phyloP scores from a whole-genome alignment of 768 basidiomycete genomes.

The Lactifluus subvellereus region DNA sequence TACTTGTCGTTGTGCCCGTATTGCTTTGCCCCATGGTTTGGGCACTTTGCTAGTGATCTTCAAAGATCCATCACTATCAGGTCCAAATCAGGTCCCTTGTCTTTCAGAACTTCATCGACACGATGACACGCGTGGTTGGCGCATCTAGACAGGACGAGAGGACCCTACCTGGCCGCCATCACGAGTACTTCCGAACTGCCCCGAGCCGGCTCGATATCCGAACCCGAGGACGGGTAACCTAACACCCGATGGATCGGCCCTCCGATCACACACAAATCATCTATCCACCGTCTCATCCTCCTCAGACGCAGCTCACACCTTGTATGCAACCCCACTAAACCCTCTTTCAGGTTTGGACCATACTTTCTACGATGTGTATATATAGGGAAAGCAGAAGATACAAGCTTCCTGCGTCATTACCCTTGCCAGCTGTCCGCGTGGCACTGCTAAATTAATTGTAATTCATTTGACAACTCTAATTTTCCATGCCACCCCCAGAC shows the following conservation, averaged over 20 bases:
- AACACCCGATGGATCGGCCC: slow-evolving; percentile 8
- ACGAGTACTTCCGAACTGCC: slow-evolving; percentile 15
- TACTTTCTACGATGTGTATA: background rate
- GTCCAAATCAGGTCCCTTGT: slow-evolving; percentile 24
- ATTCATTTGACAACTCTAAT: slow-evolving; percentile 18
- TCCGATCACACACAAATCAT: background rate
- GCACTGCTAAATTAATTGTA: background rate
- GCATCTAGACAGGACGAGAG: slow-evolving; percentile 6
- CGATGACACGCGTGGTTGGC: slow-evolving; percentile 14
- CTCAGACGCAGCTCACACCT: background rate
- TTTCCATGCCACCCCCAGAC: background rate
- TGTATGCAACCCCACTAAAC: background rate
- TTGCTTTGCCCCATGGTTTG: slow-evolving; percentile 24
- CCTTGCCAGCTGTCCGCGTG: slow-evolving; percentile 18
- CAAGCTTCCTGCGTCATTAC: background rate
- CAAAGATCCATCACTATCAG: slow-evolving; percentile 24
- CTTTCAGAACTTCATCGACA: slow-evolving; percentile 18
- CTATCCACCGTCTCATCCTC: background rate
- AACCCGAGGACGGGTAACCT: background rate
- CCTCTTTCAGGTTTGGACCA: background rate
- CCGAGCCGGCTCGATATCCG: slow-evolving; percentile 10
- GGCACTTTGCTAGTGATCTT: slow-evolving; percentile 16
- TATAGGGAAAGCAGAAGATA: background rate
- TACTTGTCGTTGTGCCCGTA: slow-evolving; percentile 25
- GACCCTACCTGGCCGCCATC: slow-evolving; percentile 7